Conservation (phyloP, 768 basidiomycete genomes). For the Xerocomellus intermedius region DNA sequence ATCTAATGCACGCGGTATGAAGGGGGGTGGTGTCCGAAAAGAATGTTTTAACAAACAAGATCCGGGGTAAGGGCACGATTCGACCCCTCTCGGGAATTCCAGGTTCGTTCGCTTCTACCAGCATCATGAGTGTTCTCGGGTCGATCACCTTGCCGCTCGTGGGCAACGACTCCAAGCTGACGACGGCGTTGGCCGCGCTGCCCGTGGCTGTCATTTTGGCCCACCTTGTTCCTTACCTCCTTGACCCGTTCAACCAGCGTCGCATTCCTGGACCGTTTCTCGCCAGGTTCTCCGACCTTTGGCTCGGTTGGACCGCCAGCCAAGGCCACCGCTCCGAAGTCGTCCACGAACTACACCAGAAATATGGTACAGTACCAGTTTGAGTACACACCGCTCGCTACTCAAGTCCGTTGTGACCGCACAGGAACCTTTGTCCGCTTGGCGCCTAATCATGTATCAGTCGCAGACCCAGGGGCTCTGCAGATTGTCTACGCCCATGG, state of each 20-base stretch:
- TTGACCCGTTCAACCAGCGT: slow-evolving; percentile 60
- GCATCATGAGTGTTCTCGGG: slow-evolving; percentile 16
- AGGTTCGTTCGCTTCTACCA: slow-evolving; percentile 8
- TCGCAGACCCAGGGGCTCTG: slow-evolving; percentile 77
- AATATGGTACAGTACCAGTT: slow-evolving; percentile 53
- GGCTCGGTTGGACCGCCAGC: slow-evolving; percentile 65
- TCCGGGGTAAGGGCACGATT: background rate
- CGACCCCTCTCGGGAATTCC: background rate
- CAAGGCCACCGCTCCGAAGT: slow-evolving; percentile 73
- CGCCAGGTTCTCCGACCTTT: slow-evolving; percentile 70
- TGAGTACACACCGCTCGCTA: background rate
- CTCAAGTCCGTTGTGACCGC: background rate
- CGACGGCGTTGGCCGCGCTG: slow-evolving; percentile 9
- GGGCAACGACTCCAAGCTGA: background rate
- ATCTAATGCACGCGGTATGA: too few relatives aligned
- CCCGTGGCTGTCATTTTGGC: slow-evolving; percentile 19
- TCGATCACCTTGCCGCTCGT: slow-evolving; percentile 7
- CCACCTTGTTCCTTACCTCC: slow-evolving; percentile 49
- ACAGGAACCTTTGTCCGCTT: slow-evolving; percentile 66
- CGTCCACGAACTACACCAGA: slow-evolving; percentile 70
- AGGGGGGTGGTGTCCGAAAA: too few relatives aligned
- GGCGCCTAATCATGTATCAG: slow-evolving; percentile 74
- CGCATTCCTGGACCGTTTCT: slow-evolving; percentile 65
- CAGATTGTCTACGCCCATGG: slow-evolving; percentile 77
- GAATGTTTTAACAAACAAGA: background rate